Evolutionary conservation across 371 early-diverging fungal species (phyloP).

Genomic region (Mortierella sp.): DNA sequence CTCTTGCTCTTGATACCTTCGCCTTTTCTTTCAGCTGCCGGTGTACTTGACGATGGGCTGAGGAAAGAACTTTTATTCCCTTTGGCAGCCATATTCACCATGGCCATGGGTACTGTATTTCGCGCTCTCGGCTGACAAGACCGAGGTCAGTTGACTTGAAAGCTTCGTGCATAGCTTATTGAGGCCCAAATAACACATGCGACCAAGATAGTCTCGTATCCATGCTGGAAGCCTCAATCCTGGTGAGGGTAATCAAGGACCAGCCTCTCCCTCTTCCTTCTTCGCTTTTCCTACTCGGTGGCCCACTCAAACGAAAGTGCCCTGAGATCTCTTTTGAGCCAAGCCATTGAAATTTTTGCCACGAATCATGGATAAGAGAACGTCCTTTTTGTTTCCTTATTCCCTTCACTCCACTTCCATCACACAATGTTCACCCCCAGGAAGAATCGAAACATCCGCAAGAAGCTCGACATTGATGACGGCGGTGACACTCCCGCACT

Average conservation of each 20-base stretch:
- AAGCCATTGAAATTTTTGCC: slow-evolving; percentile 16
- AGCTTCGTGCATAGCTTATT: too few relatives aligned
- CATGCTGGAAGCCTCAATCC: too few relatives aligned
- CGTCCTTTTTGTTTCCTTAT: neutral
- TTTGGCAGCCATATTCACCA: too few relatives aligned
- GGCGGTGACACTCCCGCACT: slow-evolving; percentile 12
- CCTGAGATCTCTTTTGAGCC: neutral
- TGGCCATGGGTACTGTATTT: too few relatives aligned
- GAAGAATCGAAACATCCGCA: slow-evolving; percentile 48
- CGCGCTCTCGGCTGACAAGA: neutral
- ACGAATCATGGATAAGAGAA: neutral
- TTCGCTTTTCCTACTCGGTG: too few relatives aligned
- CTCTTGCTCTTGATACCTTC: neutral
- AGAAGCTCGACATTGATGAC: slow-evolving; percentile 41
- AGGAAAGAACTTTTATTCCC: too few relatives aligned
- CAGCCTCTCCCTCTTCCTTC: too few relatives aligned
- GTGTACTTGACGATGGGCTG: neutral
- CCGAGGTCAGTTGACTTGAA: neutral
- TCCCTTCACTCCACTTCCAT: neutral
- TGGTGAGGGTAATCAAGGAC: too few relatives aligned
- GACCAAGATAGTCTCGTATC: too few relatives aligned
- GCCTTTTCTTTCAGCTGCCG: neutral
- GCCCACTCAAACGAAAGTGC: neutral
- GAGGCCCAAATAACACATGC: too few relatives aligned
- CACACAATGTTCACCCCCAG: slow-evolving; percentile 51